Evolutionary conservation across 345 rosid species (phyloP), one percentile per base, ranked within the genome.

Genomic region (Arabis hirsuta): DNA sequence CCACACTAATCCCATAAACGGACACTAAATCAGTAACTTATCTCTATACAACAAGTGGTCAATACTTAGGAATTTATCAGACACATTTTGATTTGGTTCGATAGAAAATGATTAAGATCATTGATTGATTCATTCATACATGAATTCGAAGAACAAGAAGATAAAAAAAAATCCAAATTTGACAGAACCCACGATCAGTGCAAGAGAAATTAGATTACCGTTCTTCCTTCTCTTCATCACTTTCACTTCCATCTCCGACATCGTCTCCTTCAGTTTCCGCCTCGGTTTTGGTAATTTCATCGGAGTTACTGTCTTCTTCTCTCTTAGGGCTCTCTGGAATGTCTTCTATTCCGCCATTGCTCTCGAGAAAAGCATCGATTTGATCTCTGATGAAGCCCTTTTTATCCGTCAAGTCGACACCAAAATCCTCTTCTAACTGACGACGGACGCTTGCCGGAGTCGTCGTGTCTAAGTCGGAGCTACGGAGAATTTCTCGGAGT

Each of bases 391-490:
- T 52, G 67, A 88, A 90, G 2, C 55, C 72, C 57, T 86, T 90
- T 56, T 81, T 79, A 57, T 84, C 87, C 12, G 88, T 84, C 66
- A 92, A 86, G 79, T 90, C 90, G 48, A 84, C 73, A 22, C 79
- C 78, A 57, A 92, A 83, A 73, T 83, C 86, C 34, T 75, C 72
- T 83, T 90, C 96, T 20, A 92, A 80, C 65, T 82, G 88, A 70
- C 88, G 82, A 47, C 98, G 86, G 9, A 90, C 82, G 63, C 84
- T 83, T 22, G 87, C 87, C 60, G 91, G 81, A 55, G 96, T 92
- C 62, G 96, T 79, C 56, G 82, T 90, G 29, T 90, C 79, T 0
- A 90, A 90, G 96, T 92, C 93, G 63, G 96, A 85, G 45, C 62
- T 72, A 52, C 71, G 65, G 54, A 92, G 90, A 51, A 90, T 81